A percentile compares a stretch with the other conserved stretches of the same genome.
Conservation (phyloP, 108 stramenopile genomes). For the Parietichytrium sp. region DNA sequence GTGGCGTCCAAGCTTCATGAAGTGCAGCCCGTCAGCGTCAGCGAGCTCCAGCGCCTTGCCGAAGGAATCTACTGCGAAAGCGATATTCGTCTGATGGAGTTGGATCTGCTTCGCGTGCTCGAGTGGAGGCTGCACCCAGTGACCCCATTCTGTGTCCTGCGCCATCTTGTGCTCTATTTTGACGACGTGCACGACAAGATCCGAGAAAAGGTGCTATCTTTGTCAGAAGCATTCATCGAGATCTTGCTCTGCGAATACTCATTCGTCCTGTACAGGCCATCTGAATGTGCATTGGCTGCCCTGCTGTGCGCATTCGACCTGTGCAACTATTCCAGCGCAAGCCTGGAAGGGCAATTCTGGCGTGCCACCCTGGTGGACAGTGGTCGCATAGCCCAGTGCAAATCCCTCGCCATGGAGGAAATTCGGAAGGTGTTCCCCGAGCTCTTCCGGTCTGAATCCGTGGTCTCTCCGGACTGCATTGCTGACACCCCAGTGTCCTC, state of each 20-base stretch:
- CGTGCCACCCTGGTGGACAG: constrained; percentile 20
- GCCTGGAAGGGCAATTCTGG: too few species aligned
- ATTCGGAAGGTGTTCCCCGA: constrained; percentile 23
- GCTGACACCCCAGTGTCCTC: not conserved
- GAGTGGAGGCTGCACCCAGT: constrained; percentile 29
- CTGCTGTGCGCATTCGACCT: constrained; percentile 28
- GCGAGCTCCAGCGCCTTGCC: constrained; percentile 28
- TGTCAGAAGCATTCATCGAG: constrained; percentile 27
- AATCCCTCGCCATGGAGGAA: not conserved
- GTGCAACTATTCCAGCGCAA: constrained; percentile 21
- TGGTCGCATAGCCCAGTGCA: constrained; percentile 25
- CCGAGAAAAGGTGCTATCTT: constrained; percentile 32
- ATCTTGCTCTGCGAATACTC: constrained; percentile 31
- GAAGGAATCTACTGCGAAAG: constrained; percentile 29
- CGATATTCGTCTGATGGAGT: constrained; percentile 27
- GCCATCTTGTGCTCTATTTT: constrained; percentile 33
- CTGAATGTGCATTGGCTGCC: not conserved
- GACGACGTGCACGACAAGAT: constrained; percentile 19
- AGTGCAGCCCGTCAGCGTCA: constrained; percentile 14
- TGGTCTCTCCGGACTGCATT: constrained; percentile 11
- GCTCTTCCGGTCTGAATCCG: not conserved
- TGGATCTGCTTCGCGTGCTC: constrained; percentile 28
- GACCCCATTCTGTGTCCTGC: constrained; percentile 11
- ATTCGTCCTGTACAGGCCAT: constrained; percentile 18
- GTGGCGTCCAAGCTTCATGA: constrained; percentile 21